Conservation (phyloP, 257 asterid genomes). For the Verbena officinalis region DNA sequence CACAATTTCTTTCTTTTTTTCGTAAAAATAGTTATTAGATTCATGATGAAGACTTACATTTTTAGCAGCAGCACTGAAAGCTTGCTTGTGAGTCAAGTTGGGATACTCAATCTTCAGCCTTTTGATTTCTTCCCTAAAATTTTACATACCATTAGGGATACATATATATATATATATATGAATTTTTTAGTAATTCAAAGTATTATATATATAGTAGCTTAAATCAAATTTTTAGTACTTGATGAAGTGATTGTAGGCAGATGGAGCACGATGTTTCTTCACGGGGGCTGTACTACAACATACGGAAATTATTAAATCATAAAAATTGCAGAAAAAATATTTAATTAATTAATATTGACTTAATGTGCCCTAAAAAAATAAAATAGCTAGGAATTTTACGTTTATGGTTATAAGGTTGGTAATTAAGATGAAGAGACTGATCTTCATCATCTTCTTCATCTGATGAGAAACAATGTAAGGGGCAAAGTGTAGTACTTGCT, state of each 20-base stretch:
- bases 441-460: conserved; percentile 50
- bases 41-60: conserved; percentile 61
- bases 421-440: conserved; percentile 30
- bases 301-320: not conserved
- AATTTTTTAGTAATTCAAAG: not conserved
- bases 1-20: too few relatives aligned
- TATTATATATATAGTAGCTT: not conserved
- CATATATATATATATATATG: not conserved
- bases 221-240: too few relatives aligned
- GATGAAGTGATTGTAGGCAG: conserved; percentile 85
- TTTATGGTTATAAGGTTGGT: conserved; percentile 53
- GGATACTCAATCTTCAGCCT: conserved; percentile 73
- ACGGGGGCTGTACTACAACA: conserved; percentile 63
- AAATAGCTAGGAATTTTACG: conserved; percentile 37
- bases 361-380: not conserved
- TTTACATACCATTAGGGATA: too few relatives aligned
- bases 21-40: too few relatives aligned
- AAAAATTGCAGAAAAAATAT: too few relatives aligned
- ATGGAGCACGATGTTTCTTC: conserved; percentile 75
- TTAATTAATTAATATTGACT: not conserved
- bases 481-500: conserved; percentile 16
- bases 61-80: conserved; percentile 86
- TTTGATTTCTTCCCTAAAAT: conserved; percentile 73
- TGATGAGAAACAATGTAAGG: conserved; percentile 37
- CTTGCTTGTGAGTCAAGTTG: conserved; percentile 81